A percentile compares a stretch with the other conserved stretches of the same genome.
Conservation (phyloP, 305 asterid species). For the Solanum hybrid region DNA sequence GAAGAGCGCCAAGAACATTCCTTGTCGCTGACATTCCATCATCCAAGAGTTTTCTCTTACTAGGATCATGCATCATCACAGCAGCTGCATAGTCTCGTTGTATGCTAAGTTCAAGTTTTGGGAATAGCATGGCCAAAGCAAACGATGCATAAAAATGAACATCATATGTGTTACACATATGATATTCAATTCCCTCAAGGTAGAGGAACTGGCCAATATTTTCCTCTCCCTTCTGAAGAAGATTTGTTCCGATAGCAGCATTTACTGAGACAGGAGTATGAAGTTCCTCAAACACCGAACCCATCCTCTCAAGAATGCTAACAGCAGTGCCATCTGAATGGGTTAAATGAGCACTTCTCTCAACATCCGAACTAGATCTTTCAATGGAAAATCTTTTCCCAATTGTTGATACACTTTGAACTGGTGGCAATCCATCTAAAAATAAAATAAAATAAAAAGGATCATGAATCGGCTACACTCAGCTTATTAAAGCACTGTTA, state of each 20-base stretch:
- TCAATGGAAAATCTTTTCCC: slow-evolving; percentile 60
- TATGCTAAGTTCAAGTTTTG: slow-evolving; percentile 81
- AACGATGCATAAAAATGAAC: slow-evolving; percentile 93
- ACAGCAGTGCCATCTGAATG: slow-evolving; percentile 51
- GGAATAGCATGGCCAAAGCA: slow-evolving; percentile 65
- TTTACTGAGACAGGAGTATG: slow-evolving; percentile 44
- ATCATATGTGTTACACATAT: slow-evolving; percentile 88
- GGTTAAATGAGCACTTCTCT: slow-evolving; percentile 9
- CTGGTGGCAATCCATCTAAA: slow-evolving; percentile 81
- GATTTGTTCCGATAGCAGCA: slow-evolving; percentile 66
- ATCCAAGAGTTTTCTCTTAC: slow-evolving; percentile 40
- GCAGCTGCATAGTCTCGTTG: slow-evolving; percentile 94
- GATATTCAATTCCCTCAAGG: slow-evolving; percentile 92
- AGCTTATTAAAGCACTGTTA: slow-evolving; percentile 8
- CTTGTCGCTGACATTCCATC: slow-evolving; percentile 60
- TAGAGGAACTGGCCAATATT: slow-evolving; percentile 87
- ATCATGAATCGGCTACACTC: not conserved
- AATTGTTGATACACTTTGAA: slow-evolving; percentile 46
- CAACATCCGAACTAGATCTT: slow-evolving; percentile 24
- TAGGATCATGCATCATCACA: slow-evolving; percentile 94
- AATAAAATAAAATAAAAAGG: not conserved
- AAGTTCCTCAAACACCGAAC: slow-evolving; percentile 48
- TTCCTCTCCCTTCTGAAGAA: slow-evolving; percentile 72
- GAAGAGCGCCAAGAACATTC: slow-evolving; percentile 90
- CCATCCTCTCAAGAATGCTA: slow-evolving; percentile 72